A percentile compares a stretch with the other conserved stretches of the same genome.
Evolutionary conservation across 345 rosid species (phyloP).

Genomic region (Bruguiera parviflora): DNA sequence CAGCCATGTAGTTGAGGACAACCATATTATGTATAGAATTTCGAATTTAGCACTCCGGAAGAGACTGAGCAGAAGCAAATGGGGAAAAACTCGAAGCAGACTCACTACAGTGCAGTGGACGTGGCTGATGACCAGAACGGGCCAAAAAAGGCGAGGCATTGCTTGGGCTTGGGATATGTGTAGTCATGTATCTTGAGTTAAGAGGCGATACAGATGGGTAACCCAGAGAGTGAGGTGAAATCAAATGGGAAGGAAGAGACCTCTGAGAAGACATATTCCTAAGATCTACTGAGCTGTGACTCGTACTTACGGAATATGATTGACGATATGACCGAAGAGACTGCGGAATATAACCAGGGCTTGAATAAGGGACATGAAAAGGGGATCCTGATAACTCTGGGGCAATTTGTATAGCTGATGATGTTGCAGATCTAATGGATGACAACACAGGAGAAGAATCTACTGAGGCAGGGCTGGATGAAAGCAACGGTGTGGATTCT

Average conservation of each 20-base stretch:
- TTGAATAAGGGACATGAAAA: conserved; percentile 29
- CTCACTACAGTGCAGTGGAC: conserved; percentile 59
- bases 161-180: conserved; percentile 67
- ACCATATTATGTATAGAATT: not conserved
- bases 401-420: conserved; percentile 62
- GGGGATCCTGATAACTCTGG: conserved; percentile 26
- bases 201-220: conserved; percentile 72
- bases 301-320: conserved; percentile 59
- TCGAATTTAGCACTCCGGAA: conserved; percentile 52
- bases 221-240: conserved; percentile 70
- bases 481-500: conserved; percentile 81
- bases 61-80: conserved; percentile 79
- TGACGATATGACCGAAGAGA: conserved; percentile 49
- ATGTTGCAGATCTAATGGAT: conserved; percentile 64
- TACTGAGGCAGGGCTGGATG: conserved; percentile 51
- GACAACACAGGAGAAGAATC: conserved; percentile 57
- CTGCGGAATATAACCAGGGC: conserved; percentile 53
- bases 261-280: conserved; percentile 69
- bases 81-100: conserved; percentile 93
- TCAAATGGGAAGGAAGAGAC: conserved; percentile 55
- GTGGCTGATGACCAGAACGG: conserved; percentile 48
- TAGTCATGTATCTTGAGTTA: conserved; percentile 61
- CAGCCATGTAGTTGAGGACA: not conserved
- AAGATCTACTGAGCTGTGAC: conserved; percentile 64
- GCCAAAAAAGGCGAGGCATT: conserved; percentile 52